Evolutionary conservation across 495 filamentous ascomycete species (phyloP), one percentile per base, ranked within the genome.

Genomic region (Bombardia bombarda): DNA sequence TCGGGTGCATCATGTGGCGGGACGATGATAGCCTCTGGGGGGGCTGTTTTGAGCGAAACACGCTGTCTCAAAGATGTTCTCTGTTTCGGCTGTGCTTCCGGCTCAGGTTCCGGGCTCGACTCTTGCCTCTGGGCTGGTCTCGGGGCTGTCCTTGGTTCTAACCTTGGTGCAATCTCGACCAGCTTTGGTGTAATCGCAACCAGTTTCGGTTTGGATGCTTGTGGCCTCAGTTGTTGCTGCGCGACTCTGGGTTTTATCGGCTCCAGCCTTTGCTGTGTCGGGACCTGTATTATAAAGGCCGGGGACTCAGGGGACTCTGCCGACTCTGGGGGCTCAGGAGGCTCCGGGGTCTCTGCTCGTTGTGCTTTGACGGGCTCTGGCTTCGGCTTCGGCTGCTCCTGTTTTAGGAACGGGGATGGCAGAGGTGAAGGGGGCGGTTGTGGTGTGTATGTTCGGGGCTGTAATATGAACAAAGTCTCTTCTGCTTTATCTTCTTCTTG

Each of bases 391-490:
- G 43, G 35, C 23, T 14, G 17, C 10, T 37, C 28, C 13, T 43
- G 13, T 3, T 12, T 13, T 28, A 66, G 26, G 26, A 56, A 57
- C 12, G 68, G 67, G 7, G 70, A 72, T n/a, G 68, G 68, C 19
- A 69, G 49, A 12, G 68, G 68, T 13, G 62, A 64, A n/a, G n/a
- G n/a, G 6, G 72, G 68, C 6, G 68, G 68, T 24, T 67, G 61
- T 1, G 74, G 74, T 7, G 68, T 76, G 49, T 76, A 78, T 1
- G 72, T 76, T 39, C 65, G 63, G 10, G 74, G 74, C 41, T 74
- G 69, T 26, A 77, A 50, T 14, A 75, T 63, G 46, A 66, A 73
- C 12, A 74, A 43, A 0, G 60, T 52, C 10, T 59, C 55, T 32
- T 63, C 60, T 20, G 13, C 26, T 30, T 54, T 32, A 3, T 46